A percentile compares a stretch with the other conserved stretches of the same genome.
Evolutionary conservation across 768 basidiomycete species (phyloP).

Genomic region (Pleurotus platypus): DNA sequence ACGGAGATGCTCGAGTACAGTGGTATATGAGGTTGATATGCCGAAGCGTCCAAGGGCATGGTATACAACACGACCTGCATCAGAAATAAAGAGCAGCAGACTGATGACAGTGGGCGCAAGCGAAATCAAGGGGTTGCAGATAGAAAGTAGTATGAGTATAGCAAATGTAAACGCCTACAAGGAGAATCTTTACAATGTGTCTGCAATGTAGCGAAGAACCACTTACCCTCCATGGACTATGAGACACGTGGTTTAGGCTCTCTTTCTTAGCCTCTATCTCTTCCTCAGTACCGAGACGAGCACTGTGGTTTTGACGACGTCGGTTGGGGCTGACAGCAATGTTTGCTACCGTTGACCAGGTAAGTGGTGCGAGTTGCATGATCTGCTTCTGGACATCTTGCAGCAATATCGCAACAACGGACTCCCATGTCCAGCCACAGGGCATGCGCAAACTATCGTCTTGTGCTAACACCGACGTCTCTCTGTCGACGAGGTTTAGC

Average conservation of each 20-base stretch:
- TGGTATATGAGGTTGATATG: slow-evolving; percentile 15
- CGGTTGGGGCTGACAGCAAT: neutral
- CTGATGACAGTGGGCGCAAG: slow-evolving; percentile 16
- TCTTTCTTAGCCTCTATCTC: neutral
- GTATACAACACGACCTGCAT: slow-evolving; percentile 14
- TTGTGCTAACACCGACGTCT: neutral
- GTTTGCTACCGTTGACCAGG: neutral
- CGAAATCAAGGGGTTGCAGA: slow-evolving; percentile 14
- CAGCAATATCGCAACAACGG: neutral
- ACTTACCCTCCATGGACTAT: neutral
- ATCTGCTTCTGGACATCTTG: neutral
- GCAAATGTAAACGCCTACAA: neutral
- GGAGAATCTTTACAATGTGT: too few species aligned
- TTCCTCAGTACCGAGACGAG: neutral
- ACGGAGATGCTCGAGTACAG: slow-evolving; percentile 11
- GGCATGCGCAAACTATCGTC: neutral
- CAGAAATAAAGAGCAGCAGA: slow-evolving; percentile 15
- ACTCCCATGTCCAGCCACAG: neutral
- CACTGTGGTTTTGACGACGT: neutral
- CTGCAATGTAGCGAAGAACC: too few species aligned
- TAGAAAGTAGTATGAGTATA: slow-evolving; percentile 8
- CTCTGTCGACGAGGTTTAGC: neutral
- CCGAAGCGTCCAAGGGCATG: slow-evolving; percentile 15
- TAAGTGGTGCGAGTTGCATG: neutral
- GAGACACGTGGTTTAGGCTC: neutral